phyloP scores from a whole-genome alignment of 2,329 filamentous ascomycete species.

The Neoscytalidium dimidiatum region DNA sequence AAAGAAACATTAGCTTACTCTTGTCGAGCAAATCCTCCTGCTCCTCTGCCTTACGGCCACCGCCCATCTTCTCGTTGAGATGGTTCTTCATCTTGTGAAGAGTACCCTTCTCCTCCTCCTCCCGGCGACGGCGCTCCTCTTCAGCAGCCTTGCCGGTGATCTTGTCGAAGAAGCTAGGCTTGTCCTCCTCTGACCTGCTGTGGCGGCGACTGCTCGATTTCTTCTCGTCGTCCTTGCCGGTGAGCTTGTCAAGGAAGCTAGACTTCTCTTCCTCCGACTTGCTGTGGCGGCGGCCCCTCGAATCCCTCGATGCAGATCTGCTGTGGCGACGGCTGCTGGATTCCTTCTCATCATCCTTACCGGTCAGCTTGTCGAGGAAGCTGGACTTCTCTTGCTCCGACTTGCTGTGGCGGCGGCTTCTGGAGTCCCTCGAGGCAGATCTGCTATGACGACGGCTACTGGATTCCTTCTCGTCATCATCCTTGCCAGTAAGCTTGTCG shows the following conservation, averaged over 20 bases:
- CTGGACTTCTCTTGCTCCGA: background rate
- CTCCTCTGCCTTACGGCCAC: slow-evolving; percentile 15
- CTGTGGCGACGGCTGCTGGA: background rate
- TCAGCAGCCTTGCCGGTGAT: slow-evolving; percentile 16
- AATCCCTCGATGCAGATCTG: background rate
- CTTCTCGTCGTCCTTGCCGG: slow-evolving; percentile 12
- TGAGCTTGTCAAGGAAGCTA: slow-evolving; percentile 6
- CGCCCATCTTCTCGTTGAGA: slow-evolving; percentile 16
- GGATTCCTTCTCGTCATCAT: background rate
- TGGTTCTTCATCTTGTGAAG: slow-evolving; percentile 13
- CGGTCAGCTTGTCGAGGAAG: slow-evolving; percentile 6
- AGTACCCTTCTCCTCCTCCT: slow-evolving; percentile 15
- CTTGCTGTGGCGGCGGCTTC: background rate
- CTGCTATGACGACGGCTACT: slow-evolving; percentile 7
- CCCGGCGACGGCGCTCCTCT: slow-evolving; percentile 9
- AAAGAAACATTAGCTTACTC: slow-evolving; percentile 3
- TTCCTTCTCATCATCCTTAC: slow-evolving; percentile 1
- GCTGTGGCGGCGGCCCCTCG: slow-evolving; percentile 1
- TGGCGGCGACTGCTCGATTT: background rate
- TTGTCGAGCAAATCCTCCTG: slow-evolving; percentile 19
- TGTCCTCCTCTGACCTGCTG: slow-evolving; percentile 4
- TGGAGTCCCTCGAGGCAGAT: slow-evolving; percentile 5
- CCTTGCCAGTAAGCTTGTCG: slow-evolving; percentile 11
- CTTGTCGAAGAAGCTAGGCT: slow-evolving; percentile 19
- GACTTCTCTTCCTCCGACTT: background rate